Evolutionary conservation across 2,329 filamentous ascomycete genomes (phyloP).

Genomic region (Trichothecium sympodiale): DNA sequence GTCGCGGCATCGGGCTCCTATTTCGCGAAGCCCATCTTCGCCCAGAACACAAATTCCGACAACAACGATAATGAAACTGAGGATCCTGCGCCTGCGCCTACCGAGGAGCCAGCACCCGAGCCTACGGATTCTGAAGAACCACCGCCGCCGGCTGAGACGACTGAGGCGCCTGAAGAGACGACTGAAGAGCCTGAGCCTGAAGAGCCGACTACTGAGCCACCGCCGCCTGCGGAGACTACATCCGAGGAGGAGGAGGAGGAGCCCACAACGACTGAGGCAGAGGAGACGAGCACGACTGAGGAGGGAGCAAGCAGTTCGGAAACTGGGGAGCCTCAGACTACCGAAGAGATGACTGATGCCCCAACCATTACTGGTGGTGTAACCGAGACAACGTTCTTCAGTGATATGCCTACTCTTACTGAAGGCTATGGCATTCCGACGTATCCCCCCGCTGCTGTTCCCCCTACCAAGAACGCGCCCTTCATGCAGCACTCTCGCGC

Average conservation of each 20-base stretch:
- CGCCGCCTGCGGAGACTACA: conserved; percentile 1
- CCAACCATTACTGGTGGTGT: conserved; percentile 11
- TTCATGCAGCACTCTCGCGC: conserved; percentile 82
- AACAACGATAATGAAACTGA: conserved; percentile 7
- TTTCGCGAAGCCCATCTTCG: conserved; percentile 17
- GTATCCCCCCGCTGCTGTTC: conserved; percentile 65
- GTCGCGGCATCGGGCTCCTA: conserved; percentile 15
- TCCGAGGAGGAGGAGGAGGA: conserved; percentile 6
- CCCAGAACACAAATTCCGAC: conserved; percentile 15
- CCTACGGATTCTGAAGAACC: not conserved
- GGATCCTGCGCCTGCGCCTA: not conserved
- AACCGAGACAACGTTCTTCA: conserved; percentile 15
- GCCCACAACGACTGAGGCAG: conserved; percentile 4
- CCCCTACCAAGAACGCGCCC: conserved; percentile 72
- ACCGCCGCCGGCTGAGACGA: conserved; percentile 6
- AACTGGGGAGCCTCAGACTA: not conserved
- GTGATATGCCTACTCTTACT: conserved; percentile 26
- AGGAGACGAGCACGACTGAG: conserved; percentile 8
- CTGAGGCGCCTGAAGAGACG: conserved; percentile 2
- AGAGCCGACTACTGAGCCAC: conserved; percentile 5
- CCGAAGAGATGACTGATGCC: conserved; percentile 7
- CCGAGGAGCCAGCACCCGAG: conserved; percentile 3
- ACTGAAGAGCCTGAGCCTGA: conserved; percentile 5
- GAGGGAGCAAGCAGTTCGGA: conserved; percentile 2
- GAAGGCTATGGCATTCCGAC: conserved; percentile 30